These are phyloP conservation scores for Meyerozyma guilliermondii DNA, from an alignment of 1,139 yeast genomes.

Conservation along the genomic window DNA sequence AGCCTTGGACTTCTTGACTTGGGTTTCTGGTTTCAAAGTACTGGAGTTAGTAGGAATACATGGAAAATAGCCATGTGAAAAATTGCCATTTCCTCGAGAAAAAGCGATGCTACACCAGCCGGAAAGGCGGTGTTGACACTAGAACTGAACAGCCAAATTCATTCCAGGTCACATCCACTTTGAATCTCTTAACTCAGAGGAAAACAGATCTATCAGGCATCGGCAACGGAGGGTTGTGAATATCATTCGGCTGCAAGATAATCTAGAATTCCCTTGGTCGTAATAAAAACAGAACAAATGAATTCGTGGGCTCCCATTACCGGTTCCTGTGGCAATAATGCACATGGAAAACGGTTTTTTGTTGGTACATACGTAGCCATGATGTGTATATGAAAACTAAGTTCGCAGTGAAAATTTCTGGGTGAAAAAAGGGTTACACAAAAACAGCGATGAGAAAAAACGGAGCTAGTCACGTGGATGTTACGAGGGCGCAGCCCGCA, in stretches of 20 bases:
- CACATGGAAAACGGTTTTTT: neutral
- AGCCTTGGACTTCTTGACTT: slow-evolving; percentile 91
- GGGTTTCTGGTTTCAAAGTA: slow-evolving; percentile 81
- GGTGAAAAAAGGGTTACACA: neutral
- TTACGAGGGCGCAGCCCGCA: neutral
- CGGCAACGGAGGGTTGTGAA: slow-evolving; percentile 30
- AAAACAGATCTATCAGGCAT: slow-evolving; percentile 48
- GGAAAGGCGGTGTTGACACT: slow-evolving; percentile 23
- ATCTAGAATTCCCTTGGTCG: slow-evolving; percentile 41
- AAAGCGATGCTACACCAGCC: slow-evolving; percentile 8
- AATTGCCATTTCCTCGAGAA: neutral
- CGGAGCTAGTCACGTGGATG: neutral
- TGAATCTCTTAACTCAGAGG: slow-evolving; percentile 31
- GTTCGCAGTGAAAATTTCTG: slow-evolving; percentile 1
- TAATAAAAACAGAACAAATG: neutral
- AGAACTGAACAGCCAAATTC: slow-evolving; percentile 47
- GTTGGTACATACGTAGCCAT: slow-evolving; percentile 15
- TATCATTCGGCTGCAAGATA: slow-evolving; percentile 37
- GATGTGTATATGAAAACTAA: slow-evolving; percentile 5
- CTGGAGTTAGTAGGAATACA: slow-evolving; percentile 35
- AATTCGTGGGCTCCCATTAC: neutral
- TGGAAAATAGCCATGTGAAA: neutral
- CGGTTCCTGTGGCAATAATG: neutral
- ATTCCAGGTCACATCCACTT: slow-evolving; percentile 31
- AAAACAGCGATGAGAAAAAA: neutral